A percentile compares a stretch with the other conserved stretches of the same genome.
Conservation (phyloP, 345 rosid genomes). For the Luvunga scandens region DNA sequence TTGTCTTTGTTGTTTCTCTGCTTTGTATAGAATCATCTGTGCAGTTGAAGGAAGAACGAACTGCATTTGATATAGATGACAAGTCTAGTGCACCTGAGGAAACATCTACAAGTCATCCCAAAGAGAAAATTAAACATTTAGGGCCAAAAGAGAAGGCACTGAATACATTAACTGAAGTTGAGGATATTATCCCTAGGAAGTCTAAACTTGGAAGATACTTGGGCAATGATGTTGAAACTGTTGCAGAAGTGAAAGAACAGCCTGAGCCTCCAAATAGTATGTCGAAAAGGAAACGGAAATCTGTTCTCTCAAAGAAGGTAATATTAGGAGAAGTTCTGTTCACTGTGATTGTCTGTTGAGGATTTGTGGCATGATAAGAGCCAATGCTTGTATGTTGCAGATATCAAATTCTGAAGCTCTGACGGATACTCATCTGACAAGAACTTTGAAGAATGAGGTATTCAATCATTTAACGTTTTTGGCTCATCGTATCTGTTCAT, state of each 20-base stretch:
- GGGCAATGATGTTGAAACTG: slow-evolving; percentile 29
- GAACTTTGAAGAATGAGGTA: slow-evolving; percentile 49
- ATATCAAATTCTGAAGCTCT: slow-evolving; percentile 40
- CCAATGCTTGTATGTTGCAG: slow-evolving; percentile 36
- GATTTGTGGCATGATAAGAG: slow-evolving; percentile 10
- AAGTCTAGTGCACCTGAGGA: slow-evolving; percentile 54
- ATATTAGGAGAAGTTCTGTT: background rate
- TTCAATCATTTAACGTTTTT: slow-evolving; percentile 12
- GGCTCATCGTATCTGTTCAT: background rate
- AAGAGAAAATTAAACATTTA: slow-evolving; percentile 38
- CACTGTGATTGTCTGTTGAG: background rate
- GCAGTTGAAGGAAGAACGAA: slow-evolving; percentile 67
- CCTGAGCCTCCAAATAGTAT: slow-evolving; percentile 33
- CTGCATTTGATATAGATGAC: slow-evolving; percentile 41
- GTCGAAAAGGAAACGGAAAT: slow-evolving; percentile 56
- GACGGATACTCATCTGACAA: slow-evolving; percentile 31
- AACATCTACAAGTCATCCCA: slow-evolving; percentile 39
- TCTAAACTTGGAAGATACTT: slow-evolving; percentile 49
- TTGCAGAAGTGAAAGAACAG: slow-evolving; percentile 39
- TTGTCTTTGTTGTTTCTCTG: slow-evolving; percentile 10
- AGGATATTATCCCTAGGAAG: slow-evolving; percentile 41
- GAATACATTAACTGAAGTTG: slow-evolving; percentile 31
- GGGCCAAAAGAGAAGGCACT: slow-evolving; percentile 42
- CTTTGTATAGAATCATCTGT: slow-evolving; percentile 59
- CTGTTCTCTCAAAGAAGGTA: slow-evolving; percentile 39